Conservation (phyloP, 2,329 filamentous ascomycete genomes). For the Chrysosporium keratinophilum region DNA sequence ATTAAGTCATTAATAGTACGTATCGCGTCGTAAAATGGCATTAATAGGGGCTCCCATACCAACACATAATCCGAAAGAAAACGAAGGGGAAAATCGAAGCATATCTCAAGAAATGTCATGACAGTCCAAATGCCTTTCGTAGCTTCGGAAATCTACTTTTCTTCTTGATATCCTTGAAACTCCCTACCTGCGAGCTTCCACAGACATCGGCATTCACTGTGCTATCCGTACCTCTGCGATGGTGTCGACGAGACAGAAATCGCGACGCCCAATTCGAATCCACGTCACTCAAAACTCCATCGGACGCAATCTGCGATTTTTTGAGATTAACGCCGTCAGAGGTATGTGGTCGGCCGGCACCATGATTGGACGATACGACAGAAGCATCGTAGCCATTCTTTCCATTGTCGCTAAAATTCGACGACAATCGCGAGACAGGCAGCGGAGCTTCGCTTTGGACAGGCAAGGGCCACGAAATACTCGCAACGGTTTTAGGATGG, state of each 20-base stretch:
- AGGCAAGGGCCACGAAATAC: constrained; percentile 2
- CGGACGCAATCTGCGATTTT: not conserved
- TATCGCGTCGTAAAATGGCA: not conserved
- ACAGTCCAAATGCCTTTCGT: constrained; percentile 14
- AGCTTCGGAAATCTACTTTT: constrained; percentile 15
- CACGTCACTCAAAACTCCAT: not conserved
- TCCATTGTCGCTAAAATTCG: not conserved
- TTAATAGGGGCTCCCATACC: constrained; percentile 1
- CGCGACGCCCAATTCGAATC: constrained; percentile 14
- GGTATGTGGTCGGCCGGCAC: constrained; percentile 11
- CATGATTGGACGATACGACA: not conserved
- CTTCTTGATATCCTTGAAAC: constrained; percentile 6
- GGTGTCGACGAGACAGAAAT: constrained; percentile 8
- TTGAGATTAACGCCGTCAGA: constrained; percentile 15
- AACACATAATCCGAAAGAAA: constrained; percentile 3
- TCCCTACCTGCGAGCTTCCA: constrained; percentile 4
- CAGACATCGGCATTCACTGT: not conserved
- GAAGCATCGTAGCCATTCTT: no score
- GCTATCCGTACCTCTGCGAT: constrained; percentile 7
- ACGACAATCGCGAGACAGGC: not conserved
- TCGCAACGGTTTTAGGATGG: constrained; percentile 9
- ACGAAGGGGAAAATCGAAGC: not conserved
- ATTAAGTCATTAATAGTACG: not conserved
- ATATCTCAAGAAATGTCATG: not conserved
- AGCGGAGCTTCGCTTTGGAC: not conserved